phyloP scores from a whole-genome alignment of 352 stramenopile genomes.

The Pythium rishiriense region DNA sequence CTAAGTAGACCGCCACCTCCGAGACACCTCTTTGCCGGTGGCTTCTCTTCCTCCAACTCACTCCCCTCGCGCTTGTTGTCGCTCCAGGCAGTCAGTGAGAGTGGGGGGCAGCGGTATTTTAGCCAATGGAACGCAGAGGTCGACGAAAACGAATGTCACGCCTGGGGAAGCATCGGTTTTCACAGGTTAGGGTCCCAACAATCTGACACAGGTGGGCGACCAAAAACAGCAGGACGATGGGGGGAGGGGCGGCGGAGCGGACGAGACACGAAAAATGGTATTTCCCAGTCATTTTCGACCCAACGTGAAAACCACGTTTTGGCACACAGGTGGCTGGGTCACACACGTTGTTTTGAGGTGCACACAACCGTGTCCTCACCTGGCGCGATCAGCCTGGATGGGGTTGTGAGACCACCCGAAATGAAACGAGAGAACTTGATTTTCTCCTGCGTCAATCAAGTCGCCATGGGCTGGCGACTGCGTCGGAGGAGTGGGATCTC shows the following conservation, averaged over 20 bases:
- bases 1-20: conserved; percentile 6
- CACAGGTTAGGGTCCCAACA: conserved; percentile 19
- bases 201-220: conserved; percentile 15
- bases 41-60: conserved; percentile 32
- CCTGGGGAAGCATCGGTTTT: conserved; percentile 21
- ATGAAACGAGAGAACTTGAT: background rate
- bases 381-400: too few species aligned
- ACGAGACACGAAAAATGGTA: background rate
- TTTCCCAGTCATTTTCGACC: background rate
- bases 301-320: background rate
- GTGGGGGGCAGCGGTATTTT: conserved; percentile 14
- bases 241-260: background rate
- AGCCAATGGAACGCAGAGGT: conserved; percentile 13
- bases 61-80: conserved; percentile 12
- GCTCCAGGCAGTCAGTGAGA: conserved; percentile 30
- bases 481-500: background rate
- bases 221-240: conserved; percentile 24
- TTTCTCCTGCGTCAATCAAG: background rate
- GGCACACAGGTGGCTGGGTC: background rate
- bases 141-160: conserved; percentile 27
- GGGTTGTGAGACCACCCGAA: background rate
- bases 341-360: background rate
- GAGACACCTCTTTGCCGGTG: conserved; percentile 19
- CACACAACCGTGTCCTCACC: too few species aligned
- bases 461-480: background rate